Evolutionary conservation across 352 stramenopile species (phyloP), one percentile per base, ranked within the genome.

Genomic region (Globisporangium uncinulatum): DNA sequence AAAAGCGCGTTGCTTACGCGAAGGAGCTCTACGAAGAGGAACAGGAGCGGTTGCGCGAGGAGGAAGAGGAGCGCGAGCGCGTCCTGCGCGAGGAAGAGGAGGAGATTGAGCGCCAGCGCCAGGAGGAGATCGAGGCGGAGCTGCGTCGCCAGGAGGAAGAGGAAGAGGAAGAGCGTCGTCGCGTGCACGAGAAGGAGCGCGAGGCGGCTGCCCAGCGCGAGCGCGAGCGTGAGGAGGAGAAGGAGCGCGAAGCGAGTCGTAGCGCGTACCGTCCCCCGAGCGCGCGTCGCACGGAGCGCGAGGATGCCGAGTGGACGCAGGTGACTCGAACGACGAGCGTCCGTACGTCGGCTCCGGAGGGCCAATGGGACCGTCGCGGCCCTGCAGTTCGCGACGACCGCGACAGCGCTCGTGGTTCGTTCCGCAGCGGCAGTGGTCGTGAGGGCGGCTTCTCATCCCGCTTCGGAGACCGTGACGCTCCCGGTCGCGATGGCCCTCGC

Each of bases 11-110:
- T 32, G 67, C 67, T 13, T 67, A 83, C 61, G 83, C 83, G 7
- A 84, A 83, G 56, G 65, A 78, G 48, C 78, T 78, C 47, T 87
- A 79, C 45, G 81, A 93, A 44, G 80, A 91, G 6, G 76, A 92
- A 61, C 71, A 94, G 63, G 71, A 63, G 32, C 58, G 62, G 41
- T 64, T 89, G 43, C 77, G 73, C 41, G 77, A 84, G 42, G 69
- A 77, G 24, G 64, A 87, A 55, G 79, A 89, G 37, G 84, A 94
- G 51, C 65, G 71, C 42, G 76, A 89, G 48, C 83, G 79, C 19
- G 45, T 72, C 20, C 66, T 51, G 21, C 77, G 76, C 36, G 76
- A 88, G 46, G 72, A 89, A 42, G 79, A 86, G 53, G 73, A 78
- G 11, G 73, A 86, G 57, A 63, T 61, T 34, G 77, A 86, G 53